These are phyloP conservation scores for Xerocomellus amylosporus DNA, from an alignment of 768 basidiomycete species.

Conservation along the genomic window DNA sequence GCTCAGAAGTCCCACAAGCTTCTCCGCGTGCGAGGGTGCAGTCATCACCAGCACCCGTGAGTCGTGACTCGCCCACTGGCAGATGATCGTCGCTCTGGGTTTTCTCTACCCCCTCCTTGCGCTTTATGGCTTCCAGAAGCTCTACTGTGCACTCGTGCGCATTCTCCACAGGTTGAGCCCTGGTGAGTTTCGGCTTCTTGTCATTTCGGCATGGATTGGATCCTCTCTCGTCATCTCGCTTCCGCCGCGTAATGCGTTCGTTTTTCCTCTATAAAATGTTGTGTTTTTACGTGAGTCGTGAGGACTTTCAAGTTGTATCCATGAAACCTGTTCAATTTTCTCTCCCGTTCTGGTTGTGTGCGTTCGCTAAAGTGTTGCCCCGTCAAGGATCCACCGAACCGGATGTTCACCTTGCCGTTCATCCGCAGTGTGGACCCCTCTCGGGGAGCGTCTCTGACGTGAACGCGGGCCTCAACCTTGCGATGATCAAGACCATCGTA, in stretches of 20 bases:
- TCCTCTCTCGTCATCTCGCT: not conserved
- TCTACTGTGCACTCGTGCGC: conserved; percentile 6
- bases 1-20: not conserved
- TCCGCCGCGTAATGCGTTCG: not conserved
- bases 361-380: conserved; percentile 10
- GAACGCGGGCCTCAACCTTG: conserved; percentile 45
- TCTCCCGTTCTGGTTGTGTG: not conserved
- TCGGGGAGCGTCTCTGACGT: conserved; percentile 42
- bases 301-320: not conserved
- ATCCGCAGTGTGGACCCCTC: conserved; percentile 43
- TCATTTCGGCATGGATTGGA: not conserved
- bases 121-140: conserved; percentile 17
- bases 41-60: no score
- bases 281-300: not conserved
- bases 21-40: not conserved
- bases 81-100: conserved; percentile 26
- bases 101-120: conserved; percentile 20
- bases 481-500: conserved; percentile 44
- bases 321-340: not conserved
- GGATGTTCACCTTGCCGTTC: conserved; percentile 43
- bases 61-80: not conserved
- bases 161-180: not conserved
- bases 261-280: not conserved
- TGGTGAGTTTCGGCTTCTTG: conserved; percentile 11
- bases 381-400: conserved; percentile 16